phyloP scores from a whole-genome alignment of 352 stramenopile species.

The Globisporangium rhizosaccharum region DNA sequence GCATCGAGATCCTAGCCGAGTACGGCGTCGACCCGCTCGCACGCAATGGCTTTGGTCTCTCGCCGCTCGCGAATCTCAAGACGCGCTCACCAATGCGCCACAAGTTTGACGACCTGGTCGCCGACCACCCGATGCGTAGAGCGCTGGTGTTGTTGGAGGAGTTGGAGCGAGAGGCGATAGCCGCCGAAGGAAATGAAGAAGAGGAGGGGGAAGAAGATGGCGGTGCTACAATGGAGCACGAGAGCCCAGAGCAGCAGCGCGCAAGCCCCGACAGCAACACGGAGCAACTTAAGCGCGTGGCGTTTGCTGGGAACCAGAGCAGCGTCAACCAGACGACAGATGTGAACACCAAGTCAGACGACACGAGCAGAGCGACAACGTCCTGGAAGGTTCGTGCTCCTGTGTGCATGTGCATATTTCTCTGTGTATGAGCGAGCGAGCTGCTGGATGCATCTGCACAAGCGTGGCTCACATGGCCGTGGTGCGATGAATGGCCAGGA shows the following conservation, averaged over 20 bases:
- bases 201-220: not conserved
- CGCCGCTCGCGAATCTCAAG: conserved; percentile 51
- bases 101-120: conserved; percentile 55
- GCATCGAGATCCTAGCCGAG: conserved; percentile 58
- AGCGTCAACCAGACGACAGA: not conserved
- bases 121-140: conserved; percentile 42
- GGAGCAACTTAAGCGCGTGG: not conserved
- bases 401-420: not conserved
- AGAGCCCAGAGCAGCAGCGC: not conserved
- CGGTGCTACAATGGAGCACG: not conserved
- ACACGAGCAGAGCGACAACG: not conserved
- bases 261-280: no score
- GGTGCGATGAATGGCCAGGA: conserved; percentile 13
- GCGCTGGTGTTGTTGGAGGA: conserved; percentile 46
- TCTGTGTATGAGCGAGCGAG: not conserved
- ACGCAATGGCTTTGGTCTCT: conserved; percentile 44
- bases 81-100: conserved; percentile 55
- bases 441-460: no score
- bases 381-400: conserved; percentile 11
- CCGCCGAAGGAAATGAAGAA: not conserved
- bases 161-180: conserved; percentile 14
- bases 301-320: not conserved
- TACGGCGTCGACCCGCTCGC: conserved; percentile 47
- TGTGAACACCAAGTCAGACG: not conserved
- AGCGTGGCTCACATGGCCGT: not conserved